Base-by-base conservation (phyloP, 495 filamentous ascomycete species). In the Aspergillus saccharolyticus region DNA sequence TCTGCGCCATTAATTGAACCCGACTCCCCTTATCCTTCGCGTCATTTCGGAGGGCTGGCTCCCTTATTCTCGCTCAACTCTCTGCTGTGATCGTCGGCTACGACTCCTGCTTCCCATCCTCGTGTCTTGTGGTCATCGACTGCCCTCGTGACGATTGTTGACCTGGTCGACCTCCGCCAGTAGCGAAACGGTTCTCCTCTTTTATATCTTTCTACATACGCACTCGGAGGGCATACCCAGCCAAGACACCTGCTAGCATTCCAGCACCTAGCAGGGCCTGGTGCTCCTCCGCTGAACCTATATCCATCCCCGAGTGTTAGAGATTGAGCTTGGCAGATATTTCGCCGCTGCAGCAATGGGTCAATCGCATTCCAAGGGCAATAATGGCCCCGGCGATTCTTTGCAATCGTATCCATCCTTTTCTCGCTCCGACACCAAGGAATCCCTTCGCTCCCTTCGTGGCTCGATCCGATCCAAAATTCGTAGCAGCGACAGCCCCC, bases 351-450 rank as follows among this genome's bases (percentile, higher is more conserved):
- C 67, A 62, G 77, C 58, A 52, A 97, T 97, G 93, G 93, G 93
- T 74, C 95, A 97, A 78, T 85, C 90, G 79, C 80, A 84, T 70
- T 97, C 93, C 68, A 96, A 94, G 77, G 76, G 78, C 67, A 81
- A 83, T 64, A 83, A 75, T 59, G 76, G 77, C 66, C 73, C 71
- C 60, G 70, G 75, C 57, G 83, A 85, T 61, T 68, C 75, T 57
- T 73, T 93, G 54, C 86, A 88, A 70, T 87, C 88, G 22, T 94
- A 90, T 73, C 90, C 93, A 39, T 96, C 94, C 20, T 91, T 98
- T 71, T 88, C 87, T 69, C 90, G 89, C 67, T 89, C 93, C 20
- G 94, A 98, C 70, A 98, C 94, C 42, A 91, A 91, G 72, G 95
- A 96, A 62, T 97, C 94, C 10, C 79, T 89, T 19, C 87, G 93